These are phyloP conservation scores for Amphibolis antarctica DNA, from an alignment of 106 monocot genomes.

Conservation along the genomic window DNA sequence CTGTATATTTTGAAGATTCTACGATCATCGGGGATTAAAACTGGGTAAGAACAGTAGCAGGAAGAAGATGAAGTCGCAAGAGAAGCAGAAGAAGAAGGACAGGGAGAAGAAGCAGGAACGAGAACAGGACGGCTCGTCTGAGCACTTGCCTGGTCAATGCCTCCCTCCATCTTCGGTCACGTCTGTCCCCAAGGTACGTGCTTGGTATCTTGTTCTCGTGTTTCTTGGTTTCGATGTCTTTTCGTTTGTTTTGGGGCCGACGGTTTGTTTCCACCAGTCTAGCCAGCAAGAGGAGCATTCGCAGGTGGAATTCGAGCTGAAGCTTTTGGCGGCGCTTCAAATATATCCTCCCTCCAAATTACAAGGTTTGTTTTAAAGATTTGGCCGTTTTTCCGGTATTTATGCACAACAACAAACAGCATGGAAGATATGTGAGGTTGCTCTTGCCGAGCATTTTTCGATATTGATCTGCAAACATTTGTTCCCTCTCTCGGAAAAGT, in stretches of 20 bases:
- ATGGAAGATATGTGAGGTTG: too few relatives aligned
- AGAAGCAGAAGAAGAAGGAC: too few relatives aligned
- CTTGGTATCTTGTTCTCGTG: not conserved
- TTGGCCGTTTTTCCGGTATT: not conserved
- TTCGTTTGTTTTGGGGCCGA: not conserved
- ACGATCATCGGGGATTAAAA: too few relatives aligned
- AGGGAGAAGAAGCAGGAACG: slow-evolving; percentile 35
- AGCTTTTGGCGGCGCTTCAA: slow-evolving; percentile 65
- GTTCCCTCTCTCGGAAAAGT: too few relatives aligned
- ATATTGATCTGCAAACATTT: too few relatives aligned
- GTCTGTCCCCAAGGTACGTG: slow-evolving; percentile 74
- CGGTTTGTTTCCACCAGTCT: not conserved
- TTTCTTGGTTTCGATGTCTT: not conserved
- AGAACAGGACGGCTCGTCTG: slow-evolving; percentile 58
- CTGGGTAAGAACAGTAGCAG: too few relatives aligned
- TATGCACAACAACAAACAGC: too few relatives aligned
- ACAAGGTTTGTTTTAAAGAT: slow-evolving; percentile 36
- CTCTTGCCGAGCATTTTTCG: too few relatives aligned
- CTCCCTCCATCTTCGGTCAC: slow-evolving; percentile 65
- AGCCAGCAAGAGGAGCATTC: slow-evolving; percentile 47
- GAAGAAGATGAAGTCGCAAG: slow-evolving; percentile 22
- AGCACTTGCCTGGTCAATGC: slow-evolving; percentile 47
- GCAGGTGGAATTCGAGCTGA: slow-evolving; percentile 74
- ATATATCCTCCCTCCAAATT: slow-evolving; percentile 58
- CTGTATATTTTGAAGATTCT: too few relatives aligned